Percentiles rank a stretch among this genome's conserved stretches.
These are phyloP conservation scores for Pleurotus salmoneostramineus DNA, from an alignment of 768 basidiomycete species.

Conservation along the genomic window DNA sequence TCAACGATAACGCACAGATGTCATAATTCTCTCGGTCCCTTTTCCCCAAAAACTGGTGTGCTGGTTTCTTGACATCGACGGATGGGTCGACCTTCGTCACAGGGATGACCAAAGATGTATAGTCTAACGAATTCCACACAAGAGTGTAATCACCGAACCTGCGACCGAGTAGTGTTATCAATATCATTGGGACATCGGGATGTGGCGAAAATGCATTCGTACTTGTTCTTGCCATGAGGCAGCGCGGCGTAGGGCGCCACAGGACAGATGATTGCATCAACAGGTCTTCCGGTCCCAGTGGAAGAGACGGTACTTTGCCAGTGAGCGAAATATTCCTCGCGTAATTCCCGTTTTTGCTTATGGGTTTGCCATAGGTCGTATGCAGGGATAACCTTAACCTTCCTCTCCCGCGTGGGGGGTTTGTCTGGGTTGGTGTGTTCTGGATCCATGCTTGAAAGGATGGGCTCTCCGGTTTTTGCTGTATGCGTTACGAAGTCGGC, in stretches of 20 bases:
- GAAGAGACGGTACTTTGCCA: constrained; percentile 49
- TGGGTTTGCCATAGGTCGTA: constrained; percentile 64
- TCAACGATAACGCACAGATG: not conserved
- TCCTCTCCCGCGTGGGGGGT: not conserved
- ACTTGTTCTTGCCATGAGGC: constrained; percentile 61
- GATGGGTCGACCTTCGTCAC: constrained; percentile 57
- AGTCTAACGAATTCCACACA: constrained; percentile 65
- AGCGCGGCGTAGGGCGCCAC: constrained; percentile 56
- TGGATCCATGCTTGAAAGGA: constrained; percentile 51
- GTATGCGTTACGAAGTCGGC: constrained; percentile 41
- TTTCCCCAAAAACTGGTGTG: constrained; percentile 49
- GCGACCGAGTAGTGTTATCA: not conserved
- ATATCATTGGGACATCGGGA: not conserved
- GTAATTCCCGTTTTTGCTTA: constrained; percentile 42
- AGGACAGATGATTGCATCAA: constrained; percentile 72
- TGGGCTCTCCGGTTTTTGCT: constrained; percentile 45
- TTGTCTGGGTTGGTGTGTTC: constrained; percentile 16
- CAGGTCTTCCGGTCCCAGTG: constrained; percentile 64
- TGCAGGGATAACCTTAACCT: constrained; percentile 17
- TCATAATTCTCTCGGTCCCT: constrained; percentile 30
- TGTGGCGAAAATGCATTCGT: constrained; percentile 1
- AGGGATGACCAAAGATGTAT: constrained; percentile 54
- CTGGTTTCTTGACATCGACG: constrained; percentile 43
- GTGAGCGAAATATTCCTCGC: constrained; percentile 55
- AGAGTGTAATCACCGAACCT: constrained; percentile 60